Evolutionary conservation across 495 filamentous ascomycete genomes (phyloP), one percentile per base, ranked within the genome.

Genomic region (Chaetomium cochliodes): DNA sequence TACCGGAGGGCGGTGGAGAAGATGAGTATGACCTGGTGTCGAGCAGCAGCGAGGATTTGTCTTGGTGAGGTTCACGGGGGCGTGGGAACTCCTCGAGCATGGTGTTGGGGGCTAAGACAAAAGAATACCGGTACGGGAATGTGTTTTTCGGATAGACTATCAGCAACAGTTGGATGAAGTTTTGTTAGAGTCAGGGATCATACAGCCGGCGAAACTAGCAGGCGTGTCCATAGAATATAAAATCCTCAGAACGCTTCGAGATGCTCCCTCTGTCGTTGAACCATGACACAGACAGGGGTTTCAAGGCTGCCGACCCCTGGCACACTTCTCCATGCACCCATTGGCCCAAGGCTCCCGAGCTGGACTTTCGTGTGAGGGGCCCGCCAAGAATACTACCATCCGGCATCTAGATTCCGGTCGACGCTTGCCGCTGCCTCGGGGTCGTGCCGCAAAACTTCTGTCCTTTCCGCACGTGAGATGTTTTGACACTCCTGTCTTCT

Each of bases 11-110:
- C 0, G 49, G 33, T 0, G 59, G 52, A 6, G 60, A 52, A 8
- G 58, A 51, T n/a, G 65, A 30, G n/a, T 65, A 65, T 5, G 70
- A 49, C 41, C 23, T 64, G 28, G 56, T 70, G 49, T 74, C 64
- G 44, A 79, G 76, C 41, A 69, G 70, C 50, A 69, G 69, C 23
- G 70, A 74, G 25, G 62, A 69, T 3, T 20, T 68, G 50, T 62
- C 62, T 49, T 47, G 46, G 1, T 67, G 41, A 63, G 1, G 37
- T 28, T 51, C 3, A 22, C 28, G 9, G 49, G 23, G 22, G 49
- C 26, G 22, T 44, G 13, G 18, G 16, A 1, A 37, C n/a, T 37
- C 9, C 3, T 9, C n/a, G 16, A 5, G 5, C 25, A 15, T n/a
- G n/a, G 6, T 49, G 7, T 37, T 30, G 3, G 44, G 18, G 18